Conservation (phyloP, 106 monocot genomes). For the Vanilla planifolia region DNA sequence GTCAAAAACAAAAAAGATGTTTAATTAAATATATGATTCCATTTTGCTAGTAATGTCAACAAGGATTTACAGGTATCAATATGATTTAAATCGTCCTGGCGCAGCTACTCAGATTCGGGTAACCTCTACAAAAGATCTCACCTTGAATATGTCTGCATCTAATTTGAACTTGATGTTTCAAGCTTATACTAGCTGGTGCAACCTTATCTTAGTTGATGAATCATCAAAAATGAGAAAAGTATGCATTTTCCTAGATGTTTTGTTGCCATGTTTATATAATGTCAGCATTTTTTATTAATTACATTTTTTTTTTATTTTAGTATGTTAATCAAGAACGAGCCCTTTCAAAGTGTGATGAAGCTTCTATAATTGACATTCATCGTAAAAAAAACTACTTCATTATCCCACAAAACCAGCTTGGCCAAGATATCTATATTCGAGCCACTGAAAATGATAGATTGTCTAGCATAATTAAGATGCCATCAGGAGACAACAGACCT, state of each 20-base stretch:
- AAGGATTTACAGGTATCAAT: conserved; percentile 80
- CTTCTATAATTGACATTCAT: conserved; percentile 52
- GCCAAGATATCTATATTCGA: conserved; percentile 79
- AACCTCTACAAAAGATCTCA: conserved; percentile 66
- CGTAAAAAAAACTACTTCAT: conserved; percentile 66
- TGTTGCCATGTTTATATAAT: neutral
- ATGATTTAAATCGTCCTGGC: conserved; percentile 70
- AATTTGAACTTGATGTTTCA: conserved; percentile 83
- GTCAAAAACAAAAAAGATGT: no score
- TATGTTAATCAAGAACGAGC: conserved; percentile 39
- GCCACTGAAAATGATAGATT: conserved; percentile 37
- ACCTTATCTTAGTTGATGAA: conserved; percentile 50
- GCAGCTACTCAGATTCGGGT: conserved; percentile 64
- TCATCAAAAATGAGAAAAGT: conserved; percentile 31
- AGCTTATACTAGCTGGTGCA: conserved; percentile 97
- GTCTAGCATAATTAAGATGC: conserved; percentile 63
- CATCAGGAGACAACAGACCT: conserved; percentile 74
- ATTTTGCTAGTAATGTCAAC: no score
- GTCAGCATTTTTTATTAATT: neutral
- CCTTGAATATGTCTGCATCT: conserved; percentile 77
- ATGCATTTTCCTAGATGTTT: conserved; percentile 24
- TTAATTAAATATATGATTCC: no score
- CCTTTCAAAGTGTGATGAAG: conserved; percentile 33
- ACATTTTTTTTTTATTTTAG: conserved; percentile 4
- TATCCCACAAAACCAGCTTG: conserved; percentile 87